phyloP scores from a whole-genome alignment of 176 grass and related monocot genomes.

The Paspalum vaginatum region DNA sequence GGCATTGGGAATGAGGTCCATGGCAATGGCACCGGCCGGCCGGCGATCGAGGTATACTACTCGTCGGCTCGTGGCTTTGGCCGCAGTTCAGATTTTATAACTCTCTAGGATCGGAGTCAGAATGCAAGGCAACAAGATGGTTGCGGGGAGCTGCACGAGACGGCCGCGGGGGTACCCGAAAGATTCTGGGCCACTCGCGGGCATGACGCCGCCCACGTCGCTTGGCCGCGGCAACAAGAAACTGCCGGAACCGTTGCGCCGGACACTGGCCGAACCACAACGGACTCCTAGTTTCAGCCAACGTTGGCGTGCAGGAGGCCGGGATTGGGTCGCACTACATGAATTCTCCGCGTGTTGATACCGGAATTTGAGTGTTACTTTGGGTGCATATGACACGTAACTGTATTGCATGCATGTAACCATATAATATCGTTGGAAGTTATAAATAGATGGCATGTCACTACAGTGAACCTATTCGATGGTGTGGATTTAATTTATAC shows the following conservation, averaged over 20 bases:
- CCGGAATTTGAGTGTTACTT: no score
- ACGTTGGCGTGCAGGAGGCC: neutral
- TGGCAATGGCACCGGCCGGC: neutral
- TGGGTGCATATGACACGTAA: no score
- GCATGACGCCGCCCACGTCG: slow-evolving; percentile 11
- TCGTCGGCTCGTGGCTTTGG: neutral
- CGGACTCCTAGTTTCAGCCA: slow-evolving; percentile 25
- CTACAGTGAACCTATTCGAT: no score
- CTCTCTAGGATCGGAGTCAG: neutral
- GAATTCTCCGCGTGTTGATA: no score
- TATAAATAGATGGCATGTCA: no score
- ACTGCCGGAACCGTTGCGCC: slow-evolving; percentile 26
- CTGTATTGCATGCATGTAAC: no score
- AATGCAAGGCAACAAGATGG: neutral
- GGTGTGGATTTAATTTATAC: no score
- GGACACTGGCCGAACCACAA: slow-evolving; percentile 25
- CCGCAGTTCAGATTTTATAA: neutral
- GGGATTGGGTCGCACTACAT: neutral
- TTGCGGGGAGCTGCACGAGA: slow-evolving; percentile 22
- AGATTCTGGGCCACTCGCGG: neutral
- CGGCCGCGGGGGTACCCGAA: slow-evolving; percentile 4
- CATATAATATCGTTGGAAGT: no score
- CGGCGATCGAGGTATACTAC: neutral
- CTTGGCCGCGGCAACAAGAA: slow-evolving; percentile 30
- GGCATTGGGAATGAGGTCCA: neutral